Evolutionary conservation across 257 asterid species (phyloP), one percentile per base, ranked within the genome.

Genomic region (Ajuga chamaepitys): DNA sequence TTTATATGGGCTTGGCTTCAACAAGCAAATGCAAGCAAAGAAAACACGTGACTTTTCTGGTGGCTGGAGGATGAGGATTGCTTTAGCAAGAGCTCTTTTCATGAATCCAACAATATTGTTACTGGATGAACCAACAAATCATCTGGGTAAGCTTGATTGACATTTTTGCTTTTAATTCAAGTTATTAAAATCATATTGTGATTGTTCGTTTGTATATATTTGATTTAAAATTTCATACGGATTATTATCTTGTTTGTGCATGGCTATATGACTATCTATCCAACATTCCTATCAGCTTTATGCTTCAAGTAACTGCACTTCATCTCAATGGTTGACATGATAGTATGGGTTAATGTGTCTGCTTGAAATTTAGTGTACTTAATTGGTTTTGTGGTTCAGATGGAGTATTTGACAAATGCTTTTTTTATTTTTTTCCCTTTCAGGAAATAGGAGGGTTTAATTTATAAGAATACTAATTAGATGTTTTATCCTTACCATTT

Each of bases 31-130:
- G 97, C 99, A 94, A 80, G 91, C 46, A 42, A 82, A 88, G 95
- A 94, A 90, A 72, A 94, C 99, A 20, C 82, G 86, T 3, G 99
- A 94, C 65, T 94, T 94, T 62, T 94, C 99, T 68, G 99, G 99
- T 74, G 98, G 99, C 14, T 94, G 99, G 99, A 88, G 99, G 71
- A 94, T 94, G 99, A 88, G 99, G 75, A 90, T 94, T 70, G 97
- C 99, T 74, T 75, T 94, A 34, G 97, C 99, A 38, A 74, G 99
- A 65, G 99, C 99, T 34, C 82, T 94, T 70, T 94, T 94, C 75
- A 94, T 94, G 91, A 94, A 90, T 44, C 99, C 96, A 9, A 94
- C 99, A n/a, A 70, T 94, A 61, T 66, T 94, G 65, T 77, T 94
- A 80, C 95, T 90, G 53, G 99, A 94, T 80, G 99, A 94, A 40